These are phyloP conservation scores for Cadophora sp. DNA, from an alignment of 2,329 filamentous ascomycete species.

Conservation along the genomic window DNA sequence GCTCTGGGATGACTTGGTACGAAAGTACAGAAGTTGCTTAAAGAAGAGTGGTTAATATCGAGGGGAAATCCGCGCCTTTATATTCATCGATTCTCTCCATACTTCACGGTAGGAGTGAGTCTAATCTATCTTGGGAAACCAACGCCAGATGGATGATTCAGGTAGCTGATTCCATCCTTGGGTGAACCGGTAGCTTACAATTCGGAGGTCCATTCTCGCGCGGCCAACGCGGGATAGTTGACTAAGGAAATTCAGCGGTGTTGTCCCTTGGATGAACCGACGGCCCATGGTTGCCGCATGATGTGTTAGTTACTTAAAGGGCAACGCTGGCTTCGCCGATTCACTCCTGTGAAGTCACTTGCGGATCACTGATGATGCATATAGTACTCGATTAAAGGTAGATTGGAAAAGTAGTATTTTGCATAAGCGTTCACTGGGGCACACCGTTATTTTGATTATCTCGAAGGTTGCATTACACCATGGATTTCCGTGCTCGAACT, in stretches of 20 bases:
- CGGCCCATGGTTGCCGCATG: constrained; percentile 7
- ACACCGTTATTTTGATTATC: constrained; percentile 19
- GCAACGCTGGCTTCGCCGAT: constrained; percentile 5
- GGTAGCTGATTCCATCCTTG: background rate
- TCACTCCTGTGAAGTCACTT: constrained; percentile 11
- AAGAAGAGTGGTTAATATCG: too few relatives aligned
- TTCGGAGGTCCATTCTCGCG: constrained; percentile 22
- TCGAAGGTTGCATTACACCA: constrained; percentile 16
- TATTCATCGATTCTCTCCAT: constrained; percentile 13
- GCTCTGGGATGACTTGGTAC: too few relatives aligned
- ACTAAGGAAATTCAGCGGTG: too few relatives aligned
- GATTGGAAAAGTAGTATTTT: constrained; percentile 19
- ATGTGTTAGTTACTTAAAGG: constrained; percentile 15
- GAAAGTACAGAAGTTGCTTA: too few relatives aligned
- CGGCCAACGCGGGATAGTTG: constrained; percentile 21
- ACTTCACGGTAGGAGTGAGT: constrained; percentile 11
- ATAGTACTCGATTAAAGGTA: constrained; percentile 17
- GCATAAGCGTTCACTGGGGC: constrained; percentile 4
- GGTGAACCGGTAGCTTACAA: background rate
- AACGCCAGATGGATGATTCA: constrained; percentile 13
- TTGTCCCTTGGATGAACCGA: too few relatives aligned
- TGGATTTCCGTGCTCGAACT: constrained; percentile 17
- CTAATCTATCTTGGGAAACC: constrained; percentile 16
- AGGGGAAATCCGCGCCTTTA: too few relatives aligned
- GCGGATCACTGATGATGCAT: too few relatives aligned